phyloP scores from a whole-genome alignment of 139 green algal genomes.

The Picochlorum sp. region DNA sequence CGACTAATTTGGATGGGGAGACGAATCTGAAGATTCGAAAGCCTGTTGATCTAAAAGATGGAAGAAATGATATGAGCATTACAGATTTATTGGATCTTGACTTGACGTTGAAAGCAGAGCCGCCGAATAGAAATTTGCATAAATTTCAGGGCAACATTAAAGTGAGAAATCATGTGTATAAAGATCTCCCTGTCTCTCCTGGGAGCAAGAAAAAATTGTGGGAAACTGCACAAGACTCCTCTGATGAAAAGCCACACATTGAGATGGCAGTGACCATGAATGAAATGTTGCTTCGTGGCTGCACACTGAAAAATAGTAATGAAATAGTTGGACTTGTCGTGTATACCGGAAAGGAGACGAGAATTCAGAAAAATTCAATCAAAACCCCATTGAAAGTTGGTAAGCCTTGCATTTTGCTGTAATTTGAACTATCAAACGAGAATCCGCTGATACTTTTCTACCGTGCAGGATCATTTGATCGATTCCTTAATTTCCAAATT shows the following conservation, averaged over 20 bases:
- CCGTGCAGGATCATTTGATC: slow-evolving; percentile 47
- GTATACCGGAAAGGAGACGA: slow-evolving; percentile 83
- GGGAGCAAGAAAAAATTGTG: not conserved
- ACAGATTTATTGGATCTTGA: slow-evolving; percentile 8
- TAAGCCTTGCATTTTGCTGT: no score
- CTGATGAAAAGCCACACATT: not conserved
- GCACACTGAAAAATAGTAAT: slow-evolving; percentile 74
- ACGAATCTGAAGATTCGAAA: slow-evolving; percentile 88
- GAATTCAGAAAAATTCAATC: slow-evolving; percentile 77
- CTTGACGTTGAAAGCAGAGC: slow-evolving; percentile 43
- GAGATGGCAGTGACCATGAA: slow-evolving; percentile 38
- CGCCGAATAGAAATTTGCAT: slow-evolving; percentile 67
- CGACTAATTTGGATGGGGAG: slow-evolving; percentile 81
- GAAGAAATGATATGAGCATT: not conserved
- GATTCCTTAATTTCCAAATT: slow-evolving; percentile 58
- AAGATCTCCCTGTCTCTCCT: not conserved
- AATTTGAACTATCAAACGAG: not conserved
- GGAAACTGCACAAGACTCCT: not conserved
- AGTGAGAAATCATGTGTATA: not conserved
- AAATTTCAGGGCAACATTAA: slow-evolving; percentile 44
- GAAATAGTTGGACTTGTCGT: slow-evolving; percentile 68
- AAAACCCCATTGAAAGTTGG: slow-evolving; percentile 57
- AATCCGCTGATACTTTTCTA: slow-evolving; percentile 14
- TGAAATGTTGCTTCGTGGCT: slow-evolving; percentile 71
- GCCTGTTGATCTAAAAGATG: slow-evolving; percentile 33